Base-by-base conservation (phyloP, 139 green algal genomes). In the Picochlorum sp. region DNA sequence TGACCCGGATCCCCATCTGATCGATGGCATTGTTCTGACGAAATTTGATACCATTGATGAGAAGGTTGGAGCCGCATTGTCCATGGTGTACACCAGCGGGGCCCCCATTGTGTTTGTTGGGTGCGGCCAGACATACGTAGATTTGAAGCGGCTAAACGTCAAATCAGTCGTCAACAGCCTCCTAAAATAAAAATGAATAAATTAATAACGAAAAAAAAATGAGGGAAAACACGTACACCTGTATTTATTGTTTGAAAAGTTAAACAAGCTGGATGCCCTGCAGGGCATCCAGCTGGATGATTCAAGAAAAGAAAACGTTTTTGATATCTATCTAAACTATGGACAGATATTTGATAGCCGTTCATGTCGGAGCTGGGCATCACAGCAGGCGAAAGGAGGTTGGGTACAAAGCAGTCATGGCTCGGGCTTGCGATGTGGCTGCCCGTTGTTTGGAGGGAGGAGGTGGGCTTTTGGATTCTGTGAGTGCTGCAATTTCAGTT, bases 1-100 rank as follows among this genome's bases (percentile, higher is more conserved):
- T 8, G 49, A 34, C 21, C 49, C 45, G n/a, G 20, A 69, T 28
- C 47, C 61, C 18, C 63, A 78, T 58, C 69, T 68, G 34, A 80
- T 85, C 37, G 74, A 85, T 44, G 83, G 83, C 45, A 83, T 88
- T 23, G 71, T 95, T 15, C 78, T 91, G 58, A 87, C 81, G 62
- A 99, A 99, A 81, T 97, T 97, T 61, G 94, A 99, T 78, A 98
- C 94, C 15, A 96, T 99, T 66, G 94, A 99, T 66, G 88, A 99
- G 65, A 99, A 99, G 82, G 90, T 81, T 57, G 94, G 94, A 15
- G 94, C 94, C 6, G 92, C 93, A 3, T 77, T 98, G 52, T 92
- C 79, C 58, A 99, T 99, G 94, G 92, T 97, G 66, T 99, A 99
- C 78, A 88, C 85, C 16, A 90, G 78, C 4, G 88, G 89, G 6